phyloP scores from a whole-genome alignment of 169 alveolate species.

The Sarcocystis neurona region DNA sequence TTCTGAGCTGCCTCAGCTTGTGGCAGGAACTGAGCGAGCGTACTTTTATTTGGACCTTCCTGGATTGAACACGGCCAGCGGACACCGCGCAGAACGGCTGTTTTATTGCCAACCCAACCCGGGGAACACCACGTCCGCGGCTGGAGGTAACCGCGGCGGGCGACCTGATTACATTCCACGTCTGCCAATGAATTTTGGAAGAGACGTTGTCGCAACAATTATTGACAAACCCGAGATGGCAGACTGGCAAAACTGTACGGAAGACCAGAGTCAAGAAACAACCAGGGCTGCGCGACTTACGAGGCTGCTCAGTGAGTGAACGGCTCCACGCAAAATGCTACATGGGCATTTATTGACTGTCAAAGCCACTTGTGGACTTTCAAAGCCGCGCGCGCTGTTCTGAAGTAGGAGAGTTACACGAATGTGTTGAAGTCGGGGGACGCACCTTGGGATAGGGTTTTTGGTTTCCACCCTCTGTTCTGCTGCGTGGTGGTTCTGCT shows the following conservation, averaged over 20 bases:
- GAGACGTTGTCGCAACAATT: constrained; percentile 53
- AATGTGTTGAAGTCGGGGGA: no score
- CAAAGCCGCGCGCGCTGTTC: no score
- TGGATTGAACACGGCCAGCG: constrained; percentile 59
- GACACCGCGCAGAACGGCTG: constrained; percentile 50
- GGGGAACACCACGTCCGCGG: neutral
- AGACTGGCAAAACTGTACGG: constrained; percentile 58
- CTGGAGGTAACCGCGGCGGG: neutral
- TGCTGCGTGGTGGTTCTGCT: no score
- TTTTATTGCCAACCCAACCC: constrained; percentile 37
- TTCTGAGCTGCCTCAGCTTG: constrained; percentile 46
- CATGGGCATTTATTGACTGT: no score
- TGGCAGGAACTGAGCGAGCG: constrained; percentile 23
- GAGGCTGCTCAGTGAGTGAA: neutral
- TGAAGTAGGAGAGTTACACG: no score
- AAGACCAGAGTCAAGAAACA: constrained; percentile 38
- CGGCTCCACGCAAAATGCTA: no score
- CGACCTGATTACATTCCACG: no score
- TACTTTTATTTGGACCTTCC: constrained; percentile 64
- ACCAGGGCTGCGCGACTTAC: constrained; percentile 33
- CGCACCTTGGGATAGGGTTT: no score
- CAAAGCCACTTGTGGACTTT: no score
- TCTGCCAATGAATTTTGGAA: constrained; percentile 58
- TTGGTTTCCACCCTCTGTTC: no score
- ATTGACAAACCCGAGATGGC: constrained; percentile 42